Conservation (phyloP, 2,329 filamentous ascomycete species). For the Phoma sp. region DNA sequence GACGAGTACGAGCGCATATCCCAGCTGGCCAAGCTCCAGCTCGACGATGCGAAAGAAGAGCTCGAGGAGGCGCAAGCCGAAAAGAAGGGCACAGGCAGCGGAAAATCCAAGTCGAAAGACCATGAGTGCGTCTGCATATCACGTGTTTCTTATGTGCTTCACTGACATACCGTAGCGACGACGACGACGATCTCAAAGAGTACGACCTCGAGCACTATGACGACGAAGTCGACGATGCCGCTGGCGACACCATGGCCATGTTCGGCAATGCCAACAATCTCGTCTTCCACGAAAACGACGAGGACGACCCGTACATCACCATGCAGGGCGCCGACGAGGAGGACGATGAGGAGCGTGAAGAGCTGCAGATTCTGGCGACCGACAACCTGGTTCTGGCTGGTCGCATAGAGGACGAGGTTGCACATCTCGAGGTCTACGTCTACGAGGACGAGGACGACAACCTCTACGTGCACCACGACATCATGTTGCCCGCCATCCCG, state of each 20-base stretch:
- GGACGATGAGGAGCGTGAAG: slow-evolving; percentile 90
- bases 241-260: slow-evolving; percentile 82
- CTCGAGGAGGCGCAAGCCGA: slow-evolving; percentile 64
- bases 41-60: slow-evolving; percentile 91
- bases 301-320: slow-evolving; percentile 96
- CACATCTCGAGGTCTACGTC: slow-evolving; percentile 95
- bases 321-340: slow-evolving; percentile 72
- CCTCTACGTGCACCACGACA: slow-evolving; percentile 98
- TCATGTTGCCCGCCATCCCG: slow-evolving; percentile 97
- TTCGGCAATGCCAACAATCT: slow-evolving; percentile 95
- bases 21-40: slow-evolving; percentile 66
- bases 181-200: slow-evolving; percentile 89
- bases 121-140: slow-evolving; percentile 21
- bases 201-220: slow-evolving; percentile 98
- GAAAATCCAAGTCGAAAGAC: slow-evolving; percentile 28
- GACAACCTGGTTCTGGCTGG: slow-evolving; percentile 93
- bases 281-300: slow-evolving; percentile 91
- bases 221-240: slow-evolving; percentile 75
- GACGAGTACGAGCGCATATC: slow-evolving; percentile 60
- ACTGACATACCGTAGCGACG: slow-evolving; percentile 41
- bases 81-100: slow-evolving; percentile 45
- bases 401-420: slow-evolving; percentile 95
- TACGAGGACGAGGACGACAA: slow-evolving; percentile 97
- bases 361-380: slow-evolving; percentile 88
- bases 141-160: background rate